Evolutionary conservation across 1,139 yeast species (phyloP), one percentile per base, ranked within the genome.

Genomic region (Yamadazyma oceani): DNA sequence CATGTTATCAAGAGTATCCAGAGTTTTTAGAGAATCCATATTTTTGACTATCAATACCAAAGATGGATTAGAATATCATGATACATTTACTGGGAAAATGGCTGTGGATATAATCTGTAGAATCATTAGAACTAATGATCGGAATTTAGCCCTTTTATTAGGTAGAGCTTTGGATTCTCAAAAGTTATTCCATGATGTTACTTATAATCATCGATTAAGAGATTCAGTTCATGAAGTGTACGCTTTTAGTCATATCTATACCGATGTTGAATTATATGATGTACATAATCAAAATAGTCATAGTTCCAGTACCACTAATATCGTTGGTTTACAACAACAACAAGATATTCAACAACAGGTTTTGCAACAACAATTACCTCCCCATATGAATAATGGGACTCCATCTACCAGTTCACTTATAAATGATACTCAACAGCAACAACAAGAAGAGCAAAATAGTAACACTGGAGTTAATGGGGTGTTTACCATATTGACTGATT

Each of bases 101-200:
- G 96, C 97, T 0, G 96, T 92, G 32, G 97, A 89, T 60, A 76
- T 85, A 17, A 81, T 92, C 41, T 84, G 95, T 43, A 75, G 85
- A 39, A 84, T 92, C 41, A 83, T 92, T 39, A 73, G 95, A 48
- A 90, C 97, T 3, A 85, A 89, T 12, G 98, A 92, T 59, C 73
- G 99, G 44, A 90, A 89, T 51, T 66, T 92, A 55, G 97, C 97
- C 0, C 66, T 92, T 34, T 66, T 92, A 34, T 66, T 94, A 36
- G 98, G 98, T 16, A 74, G 99, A 46, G 85, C 97, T 0, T 69
- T 92, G 43, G 98, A 92, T 62, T 96, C 97, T 1, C 97, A 92
- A 53, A 87, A 87, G 60, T 79, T 88, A 42, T 89, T 92, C 61
- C 96, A 89, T 56, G 98, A 92, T 63, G 97, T 90, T 19, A 87